phyloP scores from a whole-genome alignment of 139 green algal species.

The Coelastrella sp. region DNA sequence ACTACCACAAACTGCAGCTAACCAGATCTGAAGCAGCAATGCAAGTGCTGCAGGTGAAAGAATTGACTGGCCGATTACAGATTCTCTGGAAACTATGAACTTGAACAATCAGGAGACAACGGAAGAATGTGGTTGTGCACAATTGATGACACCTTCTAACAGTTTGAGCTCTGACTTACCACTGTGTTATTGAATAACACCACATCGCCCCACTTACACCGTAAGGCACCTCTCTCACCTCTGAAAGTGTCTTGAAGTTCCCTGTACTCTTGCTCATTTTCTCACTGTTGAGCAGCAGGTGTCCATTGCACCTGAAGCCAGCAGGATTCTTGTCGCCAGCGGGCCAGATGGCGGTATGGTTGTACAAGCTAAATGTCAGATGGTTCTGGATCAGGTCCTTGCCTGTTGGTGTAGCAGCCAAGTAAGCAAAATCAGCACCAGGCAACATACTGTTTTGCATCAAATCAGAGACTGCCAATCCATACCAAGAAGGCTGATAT shows the following conservation, averaged over 20 bases:
- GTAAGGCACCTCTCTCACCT: constrained; percentile 47
- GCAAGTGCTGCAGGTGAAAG: too few relatives aligned
- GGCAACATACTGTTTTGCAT: not conserved
- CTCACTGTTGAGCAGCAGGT: constrained; percentile 97
- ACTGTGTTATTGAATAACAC: too few relatives aligned
- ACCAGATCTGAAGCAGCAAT: too few relatives aligned
- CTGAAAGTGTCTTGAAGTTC: constrained; percentile 94
- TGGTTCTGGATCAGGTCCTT: constrained; percentile 99
- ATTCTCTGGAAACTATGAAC: too few relatives aligned
- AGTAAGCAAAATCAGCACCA: not conserved
- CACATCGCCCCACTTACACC: too few relatives aligned
- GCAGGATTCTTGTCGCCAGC: constrained; percentile 51
- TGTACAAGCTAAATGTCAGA: constrained; percentile 99
- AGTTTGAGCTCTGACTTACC: too few relatives aligned
- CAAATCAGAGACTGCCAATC: not conserved
- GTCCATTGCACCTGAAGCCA: constrained; percentile 88
- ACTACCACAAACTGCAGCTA: too few relatives aligned
- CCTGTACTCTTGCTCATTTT: constrained; percentile 99
- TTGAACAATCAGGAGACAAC: too few relatives aligned
- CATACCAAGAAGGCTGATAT: not conserved
- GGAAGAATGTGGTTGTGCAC: too few relatives aligned
- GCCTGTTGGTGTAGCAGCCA: constrained; percentile 46
- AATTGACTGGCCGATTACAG: too few relatives aligned
- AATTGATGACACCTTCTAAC: too few relatives aligned
- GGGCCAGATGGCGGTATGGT: constrained; percentile 94